phyloP scores from a whole-genome alignment of 306 rosid genomes.

The Lotus japonicus region DNA sequence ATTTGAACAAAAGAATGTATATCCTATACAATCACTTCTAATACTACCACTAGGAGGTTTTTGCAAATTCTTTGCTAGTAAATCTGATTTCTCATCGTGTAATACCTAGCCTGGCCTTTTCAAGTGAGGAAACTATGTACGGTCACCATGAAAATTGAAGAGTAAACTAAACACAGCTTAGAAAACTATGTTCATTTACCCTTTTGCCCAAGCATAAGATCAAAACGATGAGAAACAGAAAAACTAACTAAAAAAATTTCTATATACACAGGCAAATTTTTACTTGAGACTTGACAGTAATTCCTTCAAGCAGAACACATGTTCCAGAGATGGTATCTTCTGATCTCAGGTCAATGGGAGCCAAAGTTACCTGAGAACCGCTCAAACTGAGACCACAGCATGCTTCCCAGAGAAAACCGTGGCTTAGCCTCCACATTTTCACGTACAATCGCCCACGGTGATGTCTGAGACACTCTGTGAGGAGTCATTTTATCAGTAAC shows the following conservation, averaged over 20 bases:
- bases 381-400: slow-evolving; percentile 72
- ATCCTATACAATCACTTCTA: background rate
- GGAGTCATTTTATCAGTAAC: slow-evolving; percentile 43
- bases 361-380: slow-evolving; percentile 56
- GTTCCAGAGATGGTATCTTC: background rate
- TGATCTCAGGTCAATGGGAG: slow-evolving; percentile 32
- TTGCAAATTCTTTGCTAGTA: too few species aligned
- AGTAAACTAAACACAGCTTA: too few species aligned
- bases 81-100: too few species aligned
- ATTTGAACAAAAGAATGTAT: background rate
- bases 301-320: too few species aligned
- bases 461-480: slow-evolving; percentile 16
- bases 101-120: background rate
- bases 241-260: background rate
- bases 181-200: too few species aligned
- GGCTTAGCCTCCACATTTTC: slow-evolving; percentile 24
- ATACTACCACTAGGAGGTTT: background rate
- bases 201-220: too few species aligned
- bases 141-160: too few species aligned
- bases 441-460: slow-evolving; percentile 9
- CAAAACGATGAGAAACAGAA: background rate
- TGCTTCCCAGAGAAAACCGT: slow-evolving; percentile 52
- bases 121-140: slow-evolving; percentile 9
- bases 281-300: background rate
- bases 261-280: background rate